Base-by-base conservation (phyloP, 2,329 filamentous ascomycete genomes). In the Cytospora leucostoma region DNA sequence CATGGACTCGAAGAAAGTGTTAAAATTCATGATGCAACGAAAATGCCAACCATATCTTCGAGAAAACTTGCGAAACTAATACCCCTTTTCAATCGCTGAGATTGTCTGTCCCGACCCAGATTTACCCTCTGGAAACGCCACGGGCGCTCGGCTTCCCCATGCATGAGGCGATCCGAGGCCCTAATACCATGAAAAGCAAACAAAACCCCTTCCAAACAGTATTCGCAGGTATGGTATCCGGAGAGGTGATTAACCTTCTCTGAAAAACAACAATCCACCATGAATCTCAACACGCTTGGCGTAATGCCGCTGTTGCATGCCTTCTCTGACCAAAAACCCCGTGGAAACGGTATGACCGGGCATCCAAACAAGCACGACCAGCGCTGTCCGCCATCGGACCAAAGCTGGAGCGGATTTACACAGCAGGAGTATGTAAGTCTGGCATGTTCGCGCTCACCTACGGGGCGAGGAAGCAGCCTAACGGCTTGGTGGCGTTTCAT, bases 151-250 rank as follows among this genome's bases (percentile, higher is more conserved):
- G 7, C 51, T 44, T 50, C 38, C 51, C 32, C 21, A 34, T 52
- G n/a, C 38, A 27, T 27, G 47, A 37, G 56, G 17, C 34, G 27
- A 33, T 38, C 40, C 47, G n/a, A 34, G 33, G 51, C 37, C 5
- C 27, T 35, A 2, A 17, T 19, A 12, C 51, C 34, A 33, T 33
- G 13, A 13, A n/a, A 55, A 61, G 33, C 47, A 38, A 17, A 32
- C 33, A 44, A 32, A 55, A 37, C 37, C 47, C 56, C 52, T 38
- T 51, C 40, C 27, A 55, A n/a, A 38, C 54, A 21, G 32, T 47
- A 55, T n/a, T 37, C 59, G 59, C 59, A 49, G 38, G 54, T 17
- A 49, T 61, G 51, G 51, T 61, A 61, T 61, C 51, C 59, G 54
- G 7, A 49, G 44, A 49, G 27, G 7, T 54, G 13, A n/a, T 37